These are phyloP conservation scores for Angophora floribunda DNA, from an alignment of 345 rosid genomes.

Conservation along the genomic window DNA sequence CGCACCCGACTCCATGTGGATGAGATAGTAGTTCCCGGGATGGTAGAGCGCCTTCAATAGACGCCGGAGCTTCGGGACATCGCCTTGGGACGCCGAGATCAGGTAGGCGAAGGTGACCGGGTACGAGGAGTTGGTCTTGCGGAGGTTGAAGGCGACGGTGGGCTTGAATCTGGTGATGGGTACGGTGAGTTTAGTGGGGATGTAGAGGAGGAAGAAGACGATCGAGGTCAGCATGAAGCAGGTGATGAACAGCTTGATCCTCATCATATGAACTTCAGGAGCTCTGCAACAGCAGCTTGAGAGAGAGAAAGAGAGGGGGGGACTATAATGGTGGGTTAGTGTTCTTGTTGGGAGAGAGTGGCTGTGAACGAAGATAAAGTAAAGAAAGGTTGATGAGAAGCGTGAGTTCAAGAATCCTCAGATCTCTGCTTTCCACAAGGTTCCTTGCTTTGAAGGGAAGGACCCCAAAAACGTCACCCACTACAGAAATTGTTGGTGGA, in stretches of 20 bases:
- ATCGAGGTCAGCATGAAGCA: slow-evolving; percentile 40
- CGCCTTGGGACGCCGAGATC: slow-evolving; percentile 79
- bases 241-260: slow-evolving; percentile 43
- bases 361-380: background rate
- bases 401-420: background rate
- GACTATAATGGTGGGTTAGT: background rate
- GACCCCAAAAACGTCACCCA: background rate
- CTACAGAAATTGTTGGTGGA: background rate
- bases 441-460: slow-evolving; percentile 44
- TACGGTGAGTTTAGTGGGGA: slow-evolving; percentile 28
- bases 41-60: slow-evolving; percentile 63
- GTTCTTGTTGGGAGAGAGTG: background rate
- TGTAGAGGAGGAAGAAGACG: slow-evolving; percentile 37
- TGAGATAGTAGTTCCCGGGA: slow-evolving; percentile 66
- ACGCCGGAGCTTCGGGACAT: slow-evolving; percentile 44
- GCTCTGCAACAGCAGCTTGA: background rate
- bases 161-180: slow-evolving; percentile 33
- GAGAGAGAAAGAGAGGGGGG: background rate
- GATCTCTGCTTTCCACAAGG: background rate
- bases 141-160: slow-evolving; percentile 13
- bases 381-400: background rate
- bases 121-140: slow-evolving; percentile 27
- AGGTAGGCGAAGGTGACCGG: slow-evolving; percentile 73
- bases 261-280: slow-evolving; percentile 18
- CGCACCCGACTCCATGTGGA: slow-evolving; percentile 70